Evolutionary conservation across 768 basidiomycete genomes (phyloP), one percentile per base, ranked within the genome.

Genomic region (Clathrus columnatus): DNA sequence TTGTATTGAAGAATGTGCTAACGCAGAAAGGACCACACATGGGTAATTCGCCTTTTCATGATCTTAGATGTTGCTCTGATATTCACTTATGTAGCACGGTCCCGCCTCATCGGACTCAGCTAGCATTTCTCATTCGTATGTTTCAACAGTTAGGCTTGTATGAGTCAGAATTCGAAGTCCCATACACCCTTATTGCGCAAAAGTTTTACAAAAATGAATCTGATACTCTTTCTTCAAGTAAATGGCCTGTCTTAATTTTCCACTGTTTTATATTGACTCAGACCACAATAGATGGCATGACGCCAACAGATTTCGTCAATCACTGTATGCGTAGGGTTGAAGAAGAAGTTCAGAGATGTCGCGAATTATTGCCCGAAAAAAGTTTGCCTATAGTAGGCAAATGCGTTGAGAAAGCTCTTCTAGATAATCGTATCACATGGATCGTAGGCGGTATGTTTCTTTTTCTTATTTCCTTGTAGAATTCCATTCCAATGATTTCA

Each of bases 111-210:
- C 75, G 82, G 5, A 55, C 55, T 0, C 62, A 68, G 43, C 73
- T 90, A 42, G 67, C 67, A 2, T 62, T 65, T 2, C 76, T 91
- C n/a, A 71, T 88, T 48, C 61, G 68, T 0, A 80, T 84, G 54
- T 74, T 90, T 48, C 67, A 74, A 48, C 71, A 70, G 4, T 80
- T 88, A 58, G 71, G 74, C 24, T 74, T 80, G 56, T 91, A 87
- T 60, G 61, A 61, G 2, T 57, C 74, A 20, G 61, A 73, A 23
- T 83, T 90, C 52, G 83, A 88, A 61, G 70, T 74, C 7, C 73
- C 68, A 56, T 80, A 83, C 60, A 60, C 85, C 43, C 67, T 73
- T 18, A 59, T 72, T 18, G 82, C 85, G 0, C 63, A 67, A 18
- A 64, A 70, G 1, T 86, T 78, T 62, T 90, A 86, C 62, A 51